Base-by-base conservation (phyloP, 768 basidiomycete species). In the Xerocomus potaroensis region DNA sequence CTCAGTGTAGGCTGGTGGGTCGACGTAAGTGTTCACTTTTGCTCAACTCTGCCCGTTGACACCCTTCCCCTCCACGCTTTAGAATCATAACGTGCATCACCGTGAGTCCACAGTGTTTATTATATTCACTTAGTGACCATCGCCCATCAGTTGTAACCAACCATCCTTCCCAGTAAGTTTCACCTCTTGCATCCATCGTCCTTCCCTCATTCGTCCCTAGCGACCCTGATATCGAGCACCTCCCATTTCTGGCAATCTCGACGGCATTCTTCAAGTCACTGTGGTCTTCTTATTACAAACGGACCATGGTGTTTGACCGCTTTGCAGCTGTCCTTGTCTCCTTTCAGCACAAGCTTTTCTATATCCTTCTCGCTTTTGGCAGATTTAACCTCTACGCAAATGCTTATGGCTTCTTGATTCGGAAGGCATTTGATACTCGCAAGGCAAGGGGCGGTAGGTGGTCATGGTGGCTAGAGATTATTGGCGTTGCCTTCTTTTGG, bases 1-100 rank as follows among this genome's bases (percentile, higher is more conserved):
- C 72, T 99, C 43, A 96, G 93, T 62, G 76, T 96, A 19, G 91
- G 93, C 32, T 99, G 96, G 96, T 99, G 95, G 95, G 89, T 91
- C 32, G 79, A 93, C 64, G 93, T 94, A 57, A 71, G 92, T 81
- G n/a, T 11, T 41, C 30, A 10, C n/a, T 48, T 42, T 3, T 42
- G 18, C 31, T 48, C 42, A 31, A 21, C 31, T 22, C 43, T 35
- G 29, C 18, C 33, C 24, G n/a, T 22, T 43, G 27, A 54, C 36
- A 55, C 23, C 53, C 39, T 29, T 30, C 31, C 24, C 15, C 15
- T 19, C n/a, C 11, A 21, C 39, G 19, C 24, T 10, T 41, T 53
- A 91, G 87, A 91, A 88, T 62, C 96, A 99, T 63, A 96, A 98
- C 58, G 83, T 94, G 38, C 94, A 97, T 71, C 94, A 97, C 69